Evolutionary conservation across 352 stramenopile species (phyloP), one percentile per base, ranked within the genome.

Genomic region (Phytopythium ostracodes): DNA sequence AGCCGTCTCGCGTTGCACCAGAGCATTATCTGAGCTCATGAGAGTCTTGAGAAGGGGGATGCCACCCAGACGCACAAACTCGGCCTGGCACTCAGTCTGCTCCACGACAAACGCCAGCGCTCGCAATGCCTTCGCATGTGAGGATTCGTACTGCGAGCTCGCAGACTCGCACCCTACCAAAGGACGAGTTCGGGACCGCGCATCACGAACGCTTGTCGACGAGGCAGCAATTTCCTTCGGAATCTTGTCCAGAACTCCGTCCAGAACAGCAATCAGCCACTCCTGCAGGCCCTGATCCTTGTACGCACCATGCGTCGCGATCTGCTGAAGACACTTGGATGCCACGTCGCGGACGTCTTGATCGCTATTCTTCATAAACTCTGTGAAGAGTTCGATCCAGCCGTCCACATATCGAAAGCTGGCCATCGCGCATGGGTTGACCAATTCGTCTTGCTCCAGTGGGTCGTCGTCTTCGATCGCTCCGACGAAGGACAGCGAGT

Each of bases 341-440:
- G 83, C 83, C 57, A 89, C 64, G 18, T 67, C 65, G 5, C 77
- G 73, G 14, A 92, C 74, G 0, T 66, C 63, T 24, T 75, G 55
- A 52, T 89, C 60, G n/a, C 76, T 68, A 33, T 71, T 83, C 22
- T 75, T 74, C 9, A 90, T 44, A 35, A 88, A 87, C 14, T 79
- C 68, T 11, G 80, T 89, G 58, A 89, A 89, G n/a, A 92, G 50
- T 51, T 90, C 83, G 53, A 92, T 90, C 83, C 83, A 92, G 5
- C 83, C 83, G 55, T 88, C 78, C 3, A 91, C 76, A 63, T 88
- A 87, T 33, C 77, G 74, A 36, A 77, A 70, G 5, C 64, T 73
- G 11, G 75, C 50, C 22, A 84, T 67, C 15, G 70, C 62, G 20
- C 70, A 71, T 1, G 80, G 75, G 12, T 75, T 74, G 35, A 87